These are phyloP conservation scores for Xerocomus nothofagi DNA, from an alignment of 1,284 basidiomycete genomes.

Conservation along the genomic window DNA sequence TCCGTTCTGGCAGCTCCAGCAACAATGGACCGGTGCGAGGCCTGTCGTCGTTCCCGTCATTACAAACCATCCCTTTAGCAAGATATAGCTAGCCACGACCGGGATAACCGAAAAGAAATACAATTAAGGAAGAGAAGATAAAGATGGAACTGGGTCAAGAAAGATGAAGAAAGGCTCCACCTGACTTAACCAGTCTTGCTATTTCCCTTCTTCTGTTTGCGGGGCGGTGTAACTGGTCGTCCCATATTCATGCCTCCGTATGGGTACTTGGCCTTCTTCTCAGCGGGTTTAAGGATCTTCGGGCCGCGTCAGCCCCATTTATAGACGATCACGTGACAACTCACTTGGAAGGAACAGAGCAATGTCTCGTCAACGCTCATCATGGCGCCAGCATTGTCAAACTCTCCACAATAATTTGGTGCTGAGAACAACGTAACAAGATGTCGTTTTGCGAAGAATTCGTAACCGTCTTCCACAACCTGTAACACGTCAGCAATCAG, in stretches of 20 bases:
- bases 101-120: conserved; percentile 29
- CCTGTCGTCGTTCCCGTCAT: conserved; percentile 20
- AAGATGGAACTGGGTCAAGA: conserved; percentile 27
- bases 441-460: conserved; percentile 98
- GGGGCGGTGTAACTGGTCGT: conserved; percentile 76
- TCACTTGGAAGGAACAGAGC: conserved; percentile 96
- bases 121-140: conserved; percentile 30
- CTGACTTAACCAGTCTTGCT: conserved; percentile 61
- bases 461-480: conserved; percentile 99
- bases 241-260: conserved; percentile 81
- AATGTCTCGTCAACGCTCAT: conserved; percentile 99
- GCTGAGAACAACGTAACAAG: conserved; percentile 97
- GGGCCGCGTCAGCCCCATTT: conserved; percentile 2
- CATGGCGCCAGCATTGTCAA: conserved; percentile 99
- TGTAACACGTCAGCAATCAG: conserved; percentile 30
- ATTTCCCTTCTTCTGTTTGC: conserved; percentile 81
- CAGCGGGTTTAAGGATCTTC: conserved; percentile 97
- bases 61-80: conserved; percentile 25
- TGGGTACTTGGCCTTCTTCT: conserved; percentile 96
- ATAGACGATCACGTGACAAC: conserved; percentile 33
- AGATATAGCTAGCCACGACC: conserved; percentile 30
- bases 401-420: conserved; percentile 98
- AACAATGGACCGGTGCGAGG: conserved; percentile 11
- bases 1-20: conserved; percentile 11
- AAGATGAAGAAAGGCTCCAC: conserved; percentile 27